Base-by-base conservation (phyloP, 495 filamentous ascomycete genomes). In the Neurospora hispaniola region DNA sequence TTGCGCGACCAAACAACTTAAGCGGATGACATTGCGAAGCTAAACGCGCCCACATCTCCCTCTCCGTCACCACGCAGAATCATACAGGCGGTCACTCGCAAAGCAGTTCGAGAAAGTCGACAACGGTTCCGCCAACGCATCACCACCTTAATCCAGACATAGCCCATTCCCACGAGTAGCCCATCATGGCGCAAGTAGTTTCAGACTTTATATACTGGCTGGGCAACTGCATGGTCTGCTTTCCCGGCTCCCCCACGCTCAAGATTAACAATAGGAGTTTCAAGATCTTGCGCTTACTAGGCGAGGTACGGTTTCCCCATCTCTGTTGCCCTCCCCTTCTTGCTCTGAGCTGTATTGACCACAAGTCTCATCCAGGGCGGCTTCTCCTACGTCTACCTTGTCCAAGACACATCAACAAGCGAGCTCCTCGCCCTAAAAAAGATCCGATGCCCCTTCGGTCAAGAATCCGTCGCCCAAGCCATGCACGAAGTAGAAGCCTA, bases 401-500 rank as follows among this genome's bases (percentile, higher is more conserved):
- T 99, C 41, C 92, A 98, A 87, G 93, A 96, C 78, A 94, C 91
- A 59, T 84, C 87, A 41, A 91, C 88, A 69, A 90, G 91, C 31
- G 88, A 93, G 73, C 87, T 98, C 48, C 97, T 94, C 83, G 96
- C 96, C 8, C 88, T 99, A 42, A 99, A 99, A 83, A 98, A 98
- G 84, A 99, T 99, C 79, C 90, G 95, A 76, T 99, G 88, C 84
- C 96, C 96, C 16, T 98, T 99, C 79, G 96, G 96, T 75, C 91
- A 94, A 81, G 96, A 99, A 84, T 97, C 93, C 43, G 96, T 99
- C 74, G 88, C 92, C 42, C 93, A 92, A 79, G 96, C 96, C 18
- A 89, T 99, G 85, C 94, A 94, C 79, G 96, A 99, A 82, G 96
- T 98, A 69, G 96, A 99, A 81, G 94, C 94, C 12, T 99, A 98